A percentile compares a stretch with the other conserved stretches of the same genome.
Evolutionary conservation across 78 protist species (phyloP).

Genomic region (Capsaspora owczarzaki): DNA sequence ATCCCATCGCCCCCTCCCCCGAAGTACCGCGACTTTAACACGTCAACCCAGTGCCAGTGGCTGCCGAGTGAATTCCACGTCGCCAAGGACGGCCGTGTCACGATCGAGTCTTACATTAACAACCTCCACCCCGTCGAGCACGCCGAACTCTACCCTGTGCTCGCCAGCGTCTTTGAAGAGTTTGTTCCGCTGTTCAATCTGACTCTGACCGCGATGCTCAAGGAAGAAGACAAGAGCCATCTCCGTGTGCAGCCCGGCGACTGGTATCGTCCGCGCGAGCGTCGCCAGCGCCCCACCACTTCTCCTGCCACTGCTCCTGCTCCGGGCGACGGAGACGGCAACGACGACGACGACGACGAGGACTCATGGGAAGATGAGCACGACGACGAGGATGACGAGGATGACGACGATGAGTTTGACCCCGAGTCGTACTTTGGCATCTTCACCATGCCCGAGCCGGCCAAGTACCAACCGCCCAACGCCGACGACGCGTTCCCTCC

Average conservation of each 20-base stretch:
- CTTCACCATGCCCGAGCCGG: not conserved
- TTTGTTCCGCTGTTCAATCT: constrained; percentile 39
- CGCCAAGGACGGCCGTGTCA: constrained; percentile 25
- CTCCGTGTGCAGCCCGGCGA: no score
- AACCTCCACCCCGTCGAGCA: constrained; percentile 39
- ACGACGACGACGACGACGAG: not conserved
- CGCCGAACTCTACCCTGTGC: constrained; percentile 14
- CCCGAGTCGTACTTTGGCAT: not conserved
- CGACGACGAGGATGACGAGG: not conserved
- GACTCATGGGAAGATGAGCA: not conserved
- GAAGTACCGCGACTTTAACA: not conserved
- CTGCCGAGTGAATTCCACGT: constrained; percentile 35
- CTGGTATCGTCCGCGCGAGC: not conserved
- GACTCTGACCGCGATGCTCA: constrained; percentile 9
- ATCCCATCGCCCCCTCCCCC: not conserved
- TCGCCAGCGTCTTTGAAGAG: constrained; percentile 16
- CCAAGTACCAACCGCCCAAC: not conserved
- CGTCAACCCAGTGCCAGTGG: constrained; percentile 34
- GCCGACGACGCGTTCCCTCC: not conserved
- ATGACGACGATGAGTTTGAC: not conserved
- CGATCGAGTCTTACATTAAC: constrained; percentile 40
- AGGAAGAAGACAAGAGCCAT: not conserved
- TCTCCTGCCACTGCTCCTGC: no score
- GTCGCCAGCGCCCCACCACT: no score
- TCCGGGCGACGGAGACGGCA: not conserved